phyloP scores from a whole-genome alignment of 2,329 filamentous ascomycete species.

The Colletotrichum chlorophyti region DNA sequence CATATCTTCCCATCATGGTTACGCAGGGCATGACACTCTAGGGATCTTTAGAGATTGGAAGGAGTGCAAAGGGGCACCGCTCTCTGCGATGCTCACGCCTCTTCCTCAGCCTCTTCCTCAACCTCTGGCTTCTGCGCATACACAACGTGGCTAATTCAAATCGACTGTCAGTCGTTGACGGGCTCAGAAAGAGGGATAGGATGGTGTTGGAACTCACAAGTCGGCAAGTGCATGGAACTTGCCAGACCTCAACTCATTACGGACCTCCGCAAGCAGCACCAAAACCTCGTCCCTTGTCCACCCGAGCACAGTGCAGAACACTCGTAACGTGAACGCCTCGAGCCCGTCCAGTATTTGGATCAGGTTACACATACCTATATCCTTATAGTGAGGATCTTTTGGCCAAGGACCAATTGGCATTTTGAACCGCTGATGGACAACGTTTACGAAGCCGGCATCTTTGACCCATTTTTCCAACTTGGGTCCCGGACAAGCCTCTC shows the following conservation, averaged over 20 bases:
- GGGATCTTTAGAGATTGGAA: no score
- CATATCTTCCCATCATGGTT: no score
- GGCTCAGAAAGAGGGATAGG: no score
- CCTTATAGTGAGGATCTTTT: conserved; percentile 31
- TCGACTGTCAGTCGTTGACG: no score
- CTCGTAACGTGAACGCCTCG: conserved; percentile 33
- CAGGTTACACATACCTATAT: conserved; percentile 29
- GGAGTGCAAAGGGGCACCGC: no score
- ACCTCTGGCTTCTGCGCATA: conserved; percentile 24
- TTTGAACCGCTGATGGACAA: conserved; percentile 40
- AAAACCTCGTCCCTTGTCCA: conserved; percentile 36
- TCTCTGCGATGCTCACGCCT: no score
- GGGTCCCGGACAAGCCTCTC: conserved; percentile 34
- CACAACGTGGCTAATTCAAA: conserved; percentile 20
- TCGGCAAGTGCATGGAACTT: conserved; percentile 35
- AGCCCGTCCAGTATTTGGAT: conserved; percentile 31
- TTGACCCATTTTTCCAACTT: conserved; percentile 36
- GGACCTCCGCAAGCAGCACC: conserved; percentile 36
- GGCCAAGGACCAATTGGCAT: conserved; percentile 43
- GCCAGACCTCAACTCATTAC: conserved; percentile 37
- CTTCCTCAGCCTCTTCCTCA: background rate
- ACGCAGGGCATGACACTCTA: no score
- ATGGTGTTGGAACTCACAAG: conserved; percentile 24
- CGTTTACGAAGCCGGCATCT: conserved; percentile 43
- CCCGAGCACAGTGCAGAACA: conserved; percentile 38